A percentile compares a stretch with the other conserved stretches of the same genome.
Conservation (phyloP, 75 land plant species). For the Selaginella moellendorffii region DNA sequence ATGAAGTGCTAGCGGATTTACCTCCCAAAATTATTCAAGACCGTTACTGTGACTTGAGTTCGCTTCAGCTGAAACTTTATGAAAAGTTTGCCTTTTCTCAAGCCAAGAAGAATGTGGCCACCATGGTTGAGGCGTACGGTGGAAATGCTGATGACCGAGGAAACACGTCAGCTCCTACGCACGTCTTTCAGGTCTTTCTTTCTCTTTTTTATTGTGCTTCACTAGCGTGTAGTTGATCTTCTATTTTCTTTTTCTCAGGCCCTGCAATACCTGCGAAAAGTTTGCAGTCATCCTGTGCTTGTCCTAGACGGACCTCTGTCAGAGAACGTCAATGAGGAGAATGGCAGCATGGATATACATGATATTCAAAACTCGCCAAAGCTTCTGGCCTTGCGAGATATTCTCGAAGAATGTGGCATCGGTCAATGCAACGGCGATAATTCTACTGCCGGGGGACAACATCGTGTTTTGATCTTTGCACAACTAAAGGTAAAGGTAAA, state of each 20-base stretch:
- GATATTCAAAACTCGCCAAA: slow-evolving; percentile 89
- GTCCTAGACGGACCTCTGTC: slow-evolving; percentile 26
- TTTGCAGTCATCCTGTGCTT: slow-evolving; percentile 97
- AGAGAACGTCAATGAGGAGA: neutral
- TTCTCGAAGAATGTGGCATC: slow-evolving; percentile 92
- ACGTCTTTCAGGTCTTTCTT: slow-evolving; percentile 78
- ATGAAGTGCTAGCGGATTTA: slow-evolving; percentile 89
- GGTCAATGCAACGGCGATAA: slow-evolving; percentile 41
- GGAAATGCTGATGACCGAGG: slow-evolving; percentile 13
- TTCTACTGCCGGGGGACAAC: slow-evolving; percentile 50
- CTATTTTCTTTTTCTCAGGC: slow-evolving; percentile 41
- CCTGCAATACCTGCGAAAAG: slow-evolving; percentile 83
- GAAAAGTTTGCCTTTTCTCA: slow-evolving; percentile 81
- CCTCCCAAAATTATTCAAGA: slow-evolving; percentile 98
- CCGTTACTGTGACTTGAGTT: slow-evolving; percentile 86
- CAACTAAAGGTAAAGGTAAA: slow-evolving; percentile 37
- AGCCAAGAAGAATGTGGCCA: slow-evolving; percentile 60
- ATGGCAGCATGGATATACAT: slow-evolving; percentile 62
- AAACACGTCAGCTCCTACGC: slow-evolving; percentile 34
- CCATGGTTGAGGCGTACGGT: slow-evolving; percentile 42
- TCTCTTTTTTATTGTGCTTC: neutral
- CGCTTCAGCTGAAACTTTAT: slow-evolving; percentile 77
- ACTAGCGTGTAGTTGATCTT: slow-evolving; percentile 3
- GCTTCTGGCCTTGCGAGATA: slow-evolving; percentile 84
- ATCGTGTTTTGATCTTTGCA: slow-evolving; percentile 85